phyloP scores from a whole-genome alignment of 108 stramenopile genomes.

The Cyclotella kingstonii region DNA sequence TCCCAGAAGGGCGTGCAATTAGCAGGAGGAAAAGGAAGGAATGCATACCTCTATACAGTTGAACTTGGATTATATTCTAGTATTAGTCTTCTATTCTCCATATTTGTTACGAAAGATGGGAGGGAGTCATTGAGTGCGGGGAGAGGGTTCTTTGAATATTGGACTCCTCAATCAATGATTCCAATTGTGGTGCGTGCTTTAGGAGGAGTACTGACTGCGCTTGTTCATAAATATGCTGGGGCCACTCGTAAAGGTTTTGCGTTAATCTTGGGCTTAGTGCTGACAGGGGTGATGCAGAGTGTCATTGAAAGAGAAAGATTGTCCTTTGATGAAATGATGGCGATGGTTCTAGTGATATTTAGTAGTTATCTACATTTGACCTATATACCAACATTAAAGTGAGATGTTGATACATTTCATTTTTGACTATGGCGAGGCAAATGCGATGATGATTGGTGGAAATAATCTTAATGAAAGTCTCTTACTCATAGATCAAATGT shows the following conservation, averaged over 20 bases:
- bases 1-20: slow-evolving; percentile 83
- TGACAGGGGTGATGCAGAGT: slow-evolving; percentile 56
- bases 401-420: no score
- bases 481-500: no score
- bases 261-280: slow-evolving; percentile 55
- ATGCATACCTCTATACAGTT: slow-evolving; percentile 77
- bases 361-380: slow-evolving; percentile 57
- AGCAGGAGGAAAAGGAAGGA: slow-evolving; percentile 55
- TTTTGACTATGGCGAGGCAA: no score
- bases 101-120: slow-evolving; percentile 42
- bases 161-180: slow-evolving; percentile 44
- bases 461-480: no score
- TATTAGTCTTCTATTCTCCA: slow-evolving; percentile 47
- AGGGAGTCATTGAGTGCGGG: slow-evolving; percentile 38
- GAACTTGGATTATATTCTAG: slow-evolving; percentile 65
- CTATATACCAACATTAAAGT: slow-evolving; percentile 39
- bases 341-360: slow-evolving; percentile 53
- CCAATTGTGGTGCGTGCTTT: slow-evolving; percentile 55
- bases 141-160: slow-evolving; percentile 42
- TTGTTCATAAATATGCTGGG: slow-evolving; percentile 80
- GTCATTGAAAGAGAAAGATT: slow-evolving; percentile 50
- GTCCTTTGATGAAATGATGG: slow-evolving; percentile 47
- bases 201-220: slow-evolving; percentile 81
- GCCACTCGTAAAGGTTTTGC: slow-evolving; percentile 74
- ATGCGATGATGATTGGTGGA: no score